phyloP scores from a whole-genome alignment of 805 yeast genomes.

The Komagataella pseudopastoris region DNA sequence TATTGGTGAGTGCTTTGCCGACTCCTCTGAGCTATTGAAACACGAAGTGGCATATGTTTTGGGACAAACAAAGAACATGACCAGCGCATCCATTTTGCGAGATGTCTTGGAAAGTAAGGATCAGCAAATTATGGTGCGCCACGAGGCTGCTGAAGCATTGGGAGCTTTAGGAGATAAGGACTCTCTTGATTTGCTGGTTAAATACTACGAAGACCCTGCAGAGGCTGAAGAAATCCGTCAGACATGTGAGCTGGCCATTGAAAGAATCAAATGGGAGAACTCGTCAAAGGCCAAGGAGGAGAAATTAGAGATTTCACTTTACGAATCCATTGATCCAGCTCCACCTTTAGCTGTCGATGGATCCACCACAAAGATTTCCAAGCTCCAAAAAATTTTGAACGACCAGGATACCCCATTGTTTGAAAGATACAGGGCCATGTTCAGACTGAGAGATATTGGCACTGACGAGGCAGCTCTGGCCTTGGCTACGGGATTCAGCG shows the following conservation, averaged over 20 bases:
- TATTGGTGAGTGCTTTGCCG: conserved; percentile 74
- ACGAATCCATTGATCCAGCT: conserved; percentile 91
- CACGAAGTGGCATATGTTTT: conserved; percentile 96
- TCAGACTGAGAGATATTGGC: conserved; percentile 90
- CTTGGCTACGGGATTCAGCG: conserved; percentile 78
- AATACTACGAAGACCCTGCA: conserved; percentile 60
- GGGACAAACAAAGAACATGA: conserved; percentile 83
- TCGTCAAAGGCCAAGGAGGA: conserved; percentile 56
- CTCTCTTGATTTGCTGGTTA: conserved; percentile 51
- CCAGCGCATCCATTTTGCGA: conserved; percentile 66
- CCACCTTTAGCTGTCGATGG: conserved; percentile 74
- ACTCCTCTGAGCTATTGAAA: conserved; percentile 78
- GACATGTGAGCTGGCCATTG: conserved; percentile 95
- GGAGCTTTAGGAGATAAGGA: conserved; percentile 86
- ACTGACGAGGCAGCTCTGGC: conserved; percentile 89
- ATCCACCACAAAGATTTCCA: conserved; percentile 38
- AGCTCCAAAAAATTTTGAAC: conserved; percentile 56
- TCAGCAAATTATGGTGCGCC: conserved; percentile 95
- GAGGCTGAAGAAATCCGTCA: conserved; percentile 74
- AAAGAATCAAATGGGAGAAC: conserved; percentile 86
- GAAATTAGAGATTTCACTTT: conserved; percentile 58
- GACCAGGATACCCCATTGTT: conserved; percentile 71
- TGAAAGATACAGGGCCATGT: conserved; percentile 97
- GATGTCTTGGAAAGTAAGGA: conserved; percentile 47
- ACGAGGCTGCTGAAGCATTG: conserved; percentile 97